Evolutionary conservation across 164 flowering plant genomes (phyloP).

Genomic region (Malania oleifera): DNA sequence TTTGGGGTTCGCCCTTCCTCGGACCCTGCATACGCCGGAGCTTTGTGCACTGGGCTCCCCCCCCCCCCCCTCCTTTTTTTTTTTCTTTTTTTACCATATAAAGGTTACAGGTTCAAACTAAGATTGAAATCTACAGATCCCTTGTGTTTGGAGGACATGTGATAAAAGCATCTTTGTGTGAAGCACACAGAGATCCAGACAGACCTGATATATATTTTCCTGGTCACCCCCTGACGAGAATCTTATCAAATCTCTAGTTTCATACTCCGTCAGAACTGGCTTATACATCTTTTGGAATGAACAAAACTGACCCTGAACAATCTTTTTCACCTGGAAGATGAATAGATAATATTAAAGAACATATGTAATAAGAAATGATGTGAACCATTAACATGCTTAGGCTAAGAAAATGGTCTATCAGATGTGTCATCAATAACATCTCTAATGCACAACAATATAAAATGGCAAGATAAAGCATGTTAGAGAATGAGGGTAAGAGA

Average conservation of each 20-base stretch:
- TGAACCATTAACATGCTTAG: neutral
- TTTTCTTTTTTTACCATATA: too few relatives aligned
- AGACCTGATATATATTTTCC: constrained; percentile 51
- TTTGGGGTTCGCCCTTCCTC: too few relatives aligned
- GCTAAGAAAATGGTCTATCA: neutral
- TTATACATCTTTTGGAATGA: constrained; percentile 58
- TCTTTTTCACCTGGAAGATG: constrained; percentile 57
- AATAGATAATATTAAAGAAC: neutral
- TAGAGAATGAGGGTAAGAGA: neutral
- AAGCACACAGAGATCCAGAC: neutral
- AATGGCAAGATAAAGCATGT: neutral
- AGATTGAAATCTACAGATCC: neutral
- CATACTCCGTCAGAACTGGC: constrained; percentile 56
- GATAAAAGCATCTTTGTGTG: neutral
- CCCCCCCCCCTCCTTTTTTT: too few relatives aligned
- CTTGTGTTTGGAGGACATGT: neutral
- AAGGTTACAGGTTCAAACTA: too few relatives aligned
- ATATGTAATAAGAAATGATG: neutral
- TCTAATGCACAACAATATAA: neutral
- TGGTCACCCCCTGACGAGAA: constrained; percentile 30
- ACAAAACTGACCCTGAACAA: constrained; percentile 62
- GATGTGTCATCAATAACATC: neutral
- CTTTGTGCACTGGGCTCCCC: too few relatives aligned
- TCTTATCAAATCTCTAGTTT: constrained; percentile 42
- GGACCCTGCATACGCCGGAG: too few relatives aligned